Conservation (phyloP, 2,329 filamentous ascomycete species). For the Juglanconis juglandina region DNA sequence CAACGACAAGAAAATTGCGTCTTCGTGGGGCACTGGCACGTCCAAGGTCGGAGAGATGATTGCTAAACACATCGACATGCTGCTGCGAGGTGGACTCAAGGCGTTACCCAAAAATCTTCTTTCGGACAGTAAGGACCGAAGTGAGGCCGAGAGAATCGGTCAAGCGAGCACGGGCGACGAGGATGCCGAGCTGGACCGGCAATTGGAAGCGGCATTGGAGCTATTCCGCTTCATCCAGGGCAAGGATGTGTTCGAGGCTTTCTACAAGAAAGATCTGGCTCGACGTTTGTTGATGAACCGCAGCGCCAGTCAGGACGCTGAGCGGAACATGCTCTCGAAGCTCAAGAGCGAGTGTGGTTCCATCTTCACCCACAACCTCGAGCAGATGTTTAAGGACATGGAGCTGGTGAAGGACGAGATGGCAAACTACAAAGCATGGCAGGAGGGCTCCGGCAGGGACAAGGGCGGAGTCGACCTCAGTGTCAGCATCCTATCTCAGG, state of each 20-base stretch:
- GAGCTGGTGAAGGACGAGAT: conserved; percentile 92
- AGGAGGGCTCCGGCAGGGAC: conserved; percentile 42
- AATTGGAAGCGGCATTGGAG: conserved; percentile 88
- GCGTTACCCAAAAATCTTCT: conserved; percentile 69
- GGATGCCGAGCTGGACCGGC: conserved; percentile 85
- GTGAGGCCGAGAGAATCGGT: conserved; percentile 57
- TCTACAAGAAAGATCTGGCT: conserved; percentile 97
- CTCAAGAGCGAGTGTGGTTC: conserved; percentile 91
- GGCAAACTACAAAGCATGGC: conserved; percentile 74
- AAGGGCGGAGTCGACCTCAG: conserved; percentile 66
- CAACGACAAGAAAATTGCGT: conserved; percentile 75
- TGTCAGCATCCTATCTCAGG: conserved; percentile 85
- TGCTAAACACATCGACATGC: conserved; percentile 89
- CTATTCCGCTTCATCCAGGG: conserved; percentile 96
- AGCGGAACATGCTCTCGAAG: conserved; percentile 90
- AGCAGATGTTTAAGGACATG: conserved; percentile 99
- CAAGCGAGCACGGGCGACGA: conserved; percentile 74
- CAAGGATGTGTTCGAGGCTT: conserved; percentile 96
- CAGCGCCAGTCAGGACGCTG: conserved; percentile 90
- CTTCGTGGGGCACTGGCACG: conserved; percentile 75
- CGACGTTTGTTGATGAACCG: conserved; percentile 84
- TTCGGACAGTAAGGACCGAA: conserved; percentile 57
- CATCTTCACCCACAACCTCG: conserved; percentile 92
- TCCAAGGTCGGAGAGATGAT: conserved; percentile 98
- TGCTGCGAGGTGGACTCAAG: conserved; percentile 84